phyloP scores from a whole-genome alignment of 2,329 filamentous ascomycete genomes.

The Lachnellula hyalina region DNA sequence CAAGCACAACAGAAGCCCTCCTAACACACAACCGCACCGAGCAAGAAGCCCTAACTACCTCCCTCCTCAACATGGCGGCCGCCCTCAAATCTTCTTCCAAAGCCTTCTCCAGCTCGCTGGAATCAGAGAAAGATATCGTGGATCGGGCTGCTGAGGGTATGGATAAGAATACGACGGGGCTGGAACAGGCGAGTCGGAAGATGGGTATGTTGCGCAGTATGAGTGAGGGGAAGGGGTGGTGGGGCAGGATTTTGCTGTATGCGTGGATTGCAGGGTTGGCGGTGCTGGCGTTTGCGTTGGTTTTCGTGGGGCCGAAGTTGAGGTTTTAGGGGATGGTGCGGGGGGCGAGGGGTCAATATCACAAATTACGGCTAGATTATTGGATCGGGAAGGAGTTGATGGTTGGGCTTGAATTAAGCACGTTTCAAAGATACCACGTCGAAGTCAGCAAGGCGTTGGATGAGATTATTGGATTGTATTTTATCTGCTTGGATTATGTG shows the following conservation, averaged over 20 bases:
- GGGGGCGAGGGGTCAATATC: not conserved
- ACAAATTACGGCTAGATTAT: not conserved
- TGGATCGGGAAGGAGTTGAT: not conserved
- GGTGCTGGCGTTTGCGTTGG: constrained; percentile 70
- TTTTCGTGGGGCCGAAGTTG: constrained; percentile 83
- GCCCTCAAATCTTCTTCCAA: constrained; percentile 71
- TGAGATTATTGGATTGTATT: not conserved
- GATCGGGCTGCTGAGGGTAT: constrained; percentile 67
- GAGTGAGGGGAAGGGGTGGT: constrained; percentile 86
- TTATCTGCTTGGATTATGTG: no score
- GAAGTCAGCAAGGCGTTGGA: not conserved
- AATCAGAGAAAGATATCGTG: constrained; percentile 66
- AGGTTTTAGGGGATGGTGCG: constrained; percentile 54
- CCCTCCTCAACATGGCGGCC: constrained; percentile 73
- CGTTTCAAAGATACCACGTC: constrained; percentile 5
- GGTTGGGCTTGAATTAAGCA: not conserved
- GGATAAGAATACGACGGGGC: constrained; percentile 67
- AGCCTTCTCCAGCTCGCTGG: constrained; percentile 61
- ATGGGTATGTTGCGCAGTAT: constrained; percentile 75
- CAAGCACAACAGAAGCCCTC: constrained; percentile 61
- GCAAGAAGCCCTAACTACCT: constrained; percentile 76
- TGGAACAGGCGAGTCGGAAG: constrained; percentile 68
- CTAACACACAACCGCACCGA: constrained; percentile 73
- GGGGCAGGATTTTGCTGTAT: constrained; percentile 78
- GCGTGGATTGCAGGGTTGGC: constrained; percentile 77